Evolutionary conservation across 2,329 filamentous ascomycete genomes (phyloP).

Genomic region (Periconia macrospinosa): DNA sequence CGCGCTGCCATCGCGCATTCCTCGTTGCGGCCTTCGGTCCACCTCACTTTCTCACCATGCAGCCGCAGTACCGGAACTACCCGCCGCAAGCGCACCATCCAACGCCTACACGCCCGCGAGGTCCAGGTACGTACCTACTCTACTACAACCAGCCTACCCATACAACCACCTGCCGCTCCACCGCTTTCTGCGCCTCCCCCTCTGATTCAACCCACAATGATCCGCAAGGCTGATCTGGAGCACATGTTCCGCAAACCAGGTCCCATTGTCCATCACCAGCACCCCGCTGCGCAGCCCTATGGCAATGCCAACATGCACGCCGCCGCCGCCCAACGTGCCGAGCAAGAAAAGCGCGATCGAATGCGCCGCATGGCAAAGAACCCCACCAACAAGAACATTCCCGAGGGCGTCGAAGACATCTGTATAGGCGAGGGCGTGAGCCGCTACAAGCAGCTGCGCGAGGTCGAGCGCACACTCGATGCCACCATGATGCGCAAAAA

Average conservation of each 20-base stretch:
- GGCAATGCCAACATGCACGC: conserved; percentile 32
- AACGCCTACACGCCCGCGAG: conserved; percentile 41
- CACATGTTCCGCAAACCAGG: conserved; percentile 50
- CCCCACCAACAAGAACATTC: conserved; percentile 92
- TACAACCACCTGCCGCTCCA: conserved; percentile 12
- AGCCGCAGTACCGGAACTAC: conserved; percentile 51
- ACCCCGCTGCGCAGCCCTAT: conserved; percentile 53
- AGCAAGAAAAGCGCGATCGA: conserved; percentile 61
- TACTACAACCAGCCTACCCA: conserved; percentile 12
- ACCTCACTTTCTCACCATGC: conserved; percentile 38
- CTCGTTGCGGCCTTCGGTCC: conserved; percentile 35
- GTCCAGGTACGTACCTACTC: conserved; percentile 44
- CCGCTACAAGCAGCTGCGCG: conserved; percentile 81
- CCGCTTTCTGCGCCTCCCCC: conserved; percentile 13
- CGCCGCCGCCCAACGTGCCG: conserved; percentile 48
- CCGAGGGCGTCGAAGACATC: conserved; percentile 79
- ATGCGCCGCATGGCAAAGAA: conserved; percentile 82
- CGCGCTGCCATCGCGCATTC: conserved; percentile 27
- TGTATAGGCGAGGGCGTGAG: conserved; percentile 80
- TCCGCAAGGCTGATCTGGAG: conserved; percentile 52
- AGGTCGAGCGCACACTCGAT: conserved; percentile 85
- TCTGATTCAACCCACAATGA: conserved; percentile 37
- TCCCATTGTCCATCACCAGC: conserved; percentile 52
- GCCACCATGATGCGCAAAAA: conserved; percentile 93
- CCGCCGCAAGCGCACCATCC: conserved; percentile 44